Evolutionary conservation across 352 stramenopile genomes (phyloP).

Genomic region (Phytophthora citrophthora): DNA sequence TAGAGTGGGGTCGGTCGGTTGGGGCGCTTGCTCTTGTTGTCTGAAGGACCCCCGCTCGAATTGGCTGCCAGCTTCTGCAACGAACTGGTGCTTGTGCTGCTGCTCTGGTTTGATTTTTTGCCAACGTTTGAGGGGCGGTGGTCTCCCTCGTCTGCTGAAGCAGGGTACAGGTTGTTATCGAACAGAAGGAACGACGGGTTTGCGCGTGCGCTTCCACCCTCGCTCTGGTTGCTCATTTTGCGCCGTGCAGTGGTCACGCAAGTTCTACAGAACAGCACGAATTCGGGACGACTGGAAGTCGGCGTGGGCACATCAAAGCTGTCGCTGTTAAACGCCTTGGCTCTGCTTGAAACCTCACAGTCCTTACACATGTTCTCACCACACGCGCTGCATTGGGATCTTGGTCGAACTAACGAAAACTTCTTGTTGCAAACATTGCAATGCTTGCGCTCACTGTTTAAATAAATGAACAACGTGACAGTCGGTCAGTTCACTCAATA

Average conservation of each 20-base stretch:
- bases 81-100: constrained; percentile 44
- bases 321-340: constrained; percentile 54
- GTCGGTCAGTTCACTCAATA: no score
- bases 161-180: constrained; percentile 42
- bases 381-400: constrained; percentile 71
- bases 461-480: constrained; percentile 10
- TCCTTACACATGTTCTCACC: constrained; percentile 77
- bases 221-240: constrained; percentile 46
- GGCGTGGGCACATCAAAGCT: constrained; percentile 40
- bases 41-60: constrained; percentile 7
- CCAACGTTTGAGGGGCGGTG: constrained; percentile 31
- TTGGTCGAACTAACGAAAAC: constrained; percentile 69
- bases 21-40: constrained; percentile 16
- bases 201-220: constrained; percentile 9
- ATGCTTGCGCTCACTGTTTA: constrained; percentile 54
- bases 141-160: constrained; percentile 24
- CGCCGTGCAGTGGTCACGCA: constrained; percentile 56
- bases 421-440: constrained; percentile 80
- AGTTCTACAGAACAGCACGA: constrained; percentile 62
- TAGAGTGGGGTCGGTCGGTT: constrained; percentile 29
- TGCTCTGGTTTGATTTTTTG: constrained; percentile 59
- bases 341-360: constrained; percentile 61
- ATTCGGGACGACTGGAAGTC: constrained; percentile 42
- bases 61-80: constrained; percentile 29
- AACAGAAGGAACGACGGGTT: constrained; percentile 39